Evolutionary conservation across 2,329 filamentous ascomycete genomes (phyloP).

Genomic region (Fusarium decemcellulare): DNA sequence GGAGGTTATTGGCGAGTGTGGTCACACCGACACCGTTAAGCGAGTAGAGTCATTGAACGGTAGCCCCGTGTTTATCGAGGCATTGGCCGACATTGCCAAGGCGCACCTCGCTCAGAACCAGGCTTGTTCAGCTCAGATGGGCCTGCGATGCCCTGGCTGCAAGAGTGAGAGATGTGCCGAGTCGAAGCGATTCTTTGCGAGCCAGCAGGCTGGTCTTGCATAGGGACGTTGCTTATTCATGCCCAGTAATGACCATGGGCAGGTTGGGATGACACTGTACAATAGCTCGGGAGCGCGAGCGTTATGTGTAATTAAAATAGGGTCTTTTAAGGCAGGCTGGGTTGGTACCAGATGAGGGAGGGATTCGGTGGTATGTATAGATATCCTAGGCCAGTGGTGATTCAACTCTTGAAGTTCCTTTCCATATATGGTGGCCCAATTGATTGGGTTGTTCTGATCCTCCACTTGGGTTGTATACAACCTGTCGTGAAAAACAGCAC

Average conservation of each 20-base stretch:
- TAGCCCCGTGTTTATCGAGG: constrained; percentile 89
- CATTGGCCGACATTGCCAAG: constrained; percentile 88
- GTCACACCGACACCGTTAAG: constrained; percentile 85
- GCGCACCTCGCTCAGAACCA: constrained; percentile 79
- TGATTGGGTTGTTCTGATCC: too few species aligned
- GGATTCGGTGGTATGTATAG: constrained; percentile 10
- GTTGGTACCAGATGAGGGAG: background rate
- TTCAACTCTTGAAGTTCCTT: background rate
- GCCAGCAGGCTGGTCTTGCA: constrained; percentile 51
- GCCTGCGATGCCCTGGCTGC: constrained; percentile 91
- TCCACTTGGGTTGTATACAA: too few species aligned
- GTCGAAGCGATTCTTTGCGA: constrained; percentile 77
- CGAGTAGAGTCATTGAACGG: constrained; percentile 94
- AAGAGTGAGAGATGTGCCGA: constrained; percentile 90
- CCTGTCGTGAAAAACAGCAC: too few species aligned
- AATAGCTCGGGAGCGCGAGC: constrained; percentile 29
- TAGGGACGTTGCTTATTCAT: constrained; percentile 3
- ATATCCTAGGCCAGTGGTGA: constrained; percentile 5
- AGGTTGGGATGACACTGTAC: constrained; percentile 24
- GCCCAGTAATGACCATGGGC: background rate
- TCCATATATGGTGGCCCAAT: too few species aligned
- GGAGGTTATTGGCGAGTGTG: constrained; percentile 93
- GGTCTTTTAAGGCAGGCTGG: constrained; percentile 17
- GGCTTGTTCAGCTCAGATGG: constrained; percentile 86
- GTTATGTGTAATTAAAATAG: constrained; percentile 31